Conservation (phyloP, 768 basidiomycete genomes). For the Kwoniella dejecticola region DNA sequence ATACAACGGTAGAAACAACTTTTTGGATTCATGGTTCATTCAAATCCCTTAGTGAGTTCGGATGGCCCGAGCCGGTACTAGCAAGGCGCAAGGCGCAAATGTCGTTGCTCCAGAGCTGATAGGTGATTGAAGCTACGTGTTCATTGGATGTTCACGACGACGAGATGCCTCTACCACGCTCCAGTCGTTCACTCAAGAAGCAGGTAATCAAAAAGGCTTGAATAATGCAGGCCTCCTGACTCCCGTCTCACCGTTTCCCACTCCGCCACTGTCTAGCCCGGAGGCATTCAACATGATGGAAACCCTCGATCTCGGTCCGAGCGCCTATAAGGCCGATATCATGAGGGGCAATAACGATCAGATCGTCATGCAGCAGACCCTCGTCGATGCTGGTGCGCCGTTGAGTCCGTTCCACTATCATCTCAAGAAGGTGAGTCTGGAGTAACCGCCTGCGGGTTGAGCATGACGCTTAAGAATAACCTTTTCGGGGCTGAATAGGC, state of each 20-base stretch:
- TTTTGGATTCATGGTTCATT: slow-evolving; percentile 68
- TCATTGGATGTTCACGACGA: slow-evolving; percentile 69
- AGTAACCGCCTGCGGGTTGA: not conserved
- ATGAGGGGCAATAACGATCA: not conserved
- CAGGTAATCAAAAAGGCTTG: slow-evolving; percentile 60
- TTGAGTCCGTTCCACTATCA: slow-evolving; percentile 54
- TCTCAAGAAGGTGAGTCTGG: slow-evolving; percentile 40
- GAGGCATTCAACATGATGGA: slow-evolving; percentile 26
- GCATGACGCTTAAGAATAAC: no score
- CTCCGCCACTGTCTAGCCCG: slow-evolving; percentile 23
- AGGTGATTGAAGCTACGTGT: slow-evolving; percentile 61
- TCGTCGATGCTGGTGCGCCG: slow-evolving; percentile 48
- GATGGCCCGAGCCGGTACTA: not conserved
- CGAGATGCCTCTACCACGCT: slow-evolving; percentile 64
- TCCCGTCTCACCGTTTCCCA: slow-evolving; percentile 47
- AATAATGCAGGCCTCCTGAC: slow-evolving; percentile 48
- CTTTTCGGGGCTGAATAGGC: slow-evolving; percentile 31
- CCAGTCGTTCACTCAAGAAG: slow-evolving; percentile 62
- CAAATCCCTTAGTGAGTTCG: slow-evolving; percentile 60
- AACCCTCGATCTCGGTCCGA: slow-evolving; percentile 43
- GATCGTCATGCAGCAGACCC: slow-evolving; percentile 31
- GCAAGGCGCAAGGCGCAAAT: not conserved
- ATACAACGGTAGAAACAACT: slow-evolving; percentile 72
- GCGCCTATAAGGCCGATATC: slow-evolving; percentile 22
- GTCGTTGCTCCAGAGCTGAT: not conserved